Evolutionary conservation across 2,329 filamentous ascomycete genomes (phyloP).

Genomic region (Aspergillus sp.): DNA sequence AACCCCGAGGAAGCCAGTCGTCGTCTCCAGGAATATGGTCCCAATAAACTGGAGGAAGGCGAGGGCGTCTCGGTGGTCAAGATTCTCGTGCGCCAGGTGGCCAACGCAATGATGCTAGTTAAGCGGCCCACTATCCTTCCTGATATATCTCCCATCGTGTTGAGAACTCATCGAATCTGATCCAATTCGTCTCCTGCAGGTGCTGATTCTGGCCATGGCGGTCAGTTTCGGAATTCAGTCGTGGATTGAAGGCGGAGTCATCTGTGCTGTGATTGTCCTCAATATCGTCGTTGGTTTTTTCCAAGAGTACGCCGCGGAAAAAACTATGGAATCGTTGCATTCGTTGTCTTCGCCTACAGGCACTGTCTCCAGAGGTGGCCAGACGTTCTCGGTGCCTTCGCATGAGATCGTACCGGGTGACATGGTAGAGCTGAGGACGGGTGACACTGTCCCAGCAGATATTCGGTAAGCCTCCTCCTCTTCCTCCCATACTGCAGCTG

Average conservation of each 20-base stretch:
- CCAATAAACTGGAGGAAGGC: slow-evolving; percentile 66
- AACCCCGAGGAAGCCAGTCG: slow-evolving; percentile 54
- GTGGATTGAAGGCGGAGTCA: slow-evolving; percentile 61
- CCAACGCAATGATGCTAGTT: slow-evolving; percentile 71
- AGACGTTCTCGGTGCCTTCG: slow-evolving; percentile 54
- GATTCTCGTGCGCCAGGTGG: slow-evolving; percentile 65
- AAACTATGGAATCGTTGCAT: slow-evolving; percentile 61
- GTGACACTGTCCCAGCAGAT: slow-evolving; percentile 63
- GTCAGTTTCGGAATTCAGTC: slow-evolving; percentile 58
- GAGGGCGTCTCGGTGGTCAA: slow-evolving; percentile 68
- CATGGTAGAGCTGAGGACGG: slow-evolving; percentile 55
- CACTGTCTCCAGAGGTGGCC: slow-evolving; percentile 58
- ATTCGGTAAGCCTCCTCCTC: slow-evolving; percentile 45
- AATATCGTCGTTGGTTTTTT: slow-evolving; percentile 62
- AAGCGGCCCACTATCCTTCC: slow-evolving; percentile 16
- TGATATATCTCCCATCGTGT: not conserved
- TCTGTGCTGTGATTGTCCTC: slow-evolving; percentile 58
- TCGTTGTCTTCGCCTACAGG: slow-evolving; percentile 59
- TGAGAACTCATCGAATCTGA: slow-evolving; percentile 4
- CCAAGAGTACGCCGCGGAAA: slow-evolving; percentile 62
- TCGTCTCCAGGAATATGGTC: slow-evolving; percentile 58
- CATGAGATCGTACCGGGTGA: slow-evolving; percentile 64
- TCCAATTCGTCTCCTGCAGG: slow-evolving; percentile 45
- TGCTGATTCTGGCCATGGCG: slow-evolving; percentile 75
- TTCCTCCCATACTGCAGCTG: too few relatives aligned